Evolutionary conservation across 495 filamentous ascomycete species (phyloP), one percentile per base, ranked within the genome.

Genomic region (Hyaloscypha variabilis): DNA sequence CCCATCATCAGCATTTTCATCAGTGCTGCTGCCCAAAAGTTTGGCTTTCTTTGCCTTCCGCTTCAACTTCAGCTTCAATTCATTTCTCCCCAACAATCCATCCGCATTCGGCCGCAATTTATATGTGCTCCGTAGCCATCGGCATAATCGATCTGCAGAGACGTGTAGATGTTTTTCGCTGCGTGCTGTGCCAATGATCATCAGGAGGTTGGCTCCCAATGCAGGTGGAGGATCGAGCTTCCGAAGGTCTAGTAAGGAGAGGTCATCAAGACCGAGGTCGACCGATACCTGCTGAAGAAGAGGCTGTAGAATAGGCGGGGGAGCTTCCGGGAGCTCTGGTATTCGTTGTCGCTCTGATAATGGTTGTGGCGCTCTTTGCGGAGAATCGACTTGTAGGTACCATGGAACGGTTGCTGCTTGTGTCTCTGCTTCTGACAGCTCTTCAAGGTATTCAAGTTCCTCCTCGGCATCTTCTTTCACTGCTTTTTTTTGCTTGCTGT

Each of bases 111-210:
- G 91, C 3, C 78, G 68, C 13, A 97, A 77, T 58, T 88, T 87
- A 73, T 90, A 87, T 49, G 81, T 81, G 36, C 81, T 88, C 60
- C 96, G 83, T 50, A 97, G 77, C 91, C 91, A 98, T 62, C 94
- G 84, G 65, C 93, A 93, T 24, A 96, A 82, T 29, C 92, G 87
- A 72, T 96, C 94, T 4, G 95, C 93, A 2, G 93, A 94, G 24
- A 96, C 91, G 70, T 97, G 93, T 28, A 98, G 77, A 79, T 99
- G 96, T 62, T 92, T 94, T 69, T 97, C 91, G 65, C 91, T 94
- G 55, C 96, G 88, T 24, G 94, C 92, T 21, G 92, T 96, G n/a
- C 92, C 94, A 66, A 98, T 80, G 42, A 98, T 74, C 95, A 98
- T 98, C 31, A 99, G 82, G 42, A 97, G 83, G 71, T 93, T 90